Evolutionary conservation across 106 monocot genomes (phyloP), one percentile per base, ranked within the genome.

Genomic region (Platanthera guangdongensis): DNA sequence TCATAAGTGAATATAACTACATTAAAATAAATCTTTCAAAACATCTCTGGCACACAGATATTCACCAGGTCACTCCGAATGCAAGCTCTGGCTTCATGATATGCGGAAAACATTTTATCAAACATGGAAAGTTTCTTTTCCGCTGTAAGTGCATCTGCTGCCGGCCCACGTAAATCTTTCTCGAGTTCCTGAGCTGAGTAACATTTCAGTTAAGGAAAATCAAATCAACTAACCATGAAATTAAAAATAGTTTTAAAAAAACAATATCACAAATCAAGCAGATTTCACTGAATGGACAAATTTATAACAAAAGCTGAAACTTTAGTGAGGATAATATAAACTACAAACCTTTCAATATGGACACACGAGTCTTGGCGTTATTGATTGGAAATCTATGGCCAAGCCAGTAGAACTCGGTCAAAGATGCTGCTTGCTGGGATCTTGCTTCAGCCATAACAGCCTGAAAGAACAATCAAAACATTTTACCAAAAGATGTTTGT

Each of bases 91-190:
- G 99, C 99, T 78, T 99, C 99, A 79, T 94, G 99, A 71, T 99
- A 99, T 19, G 99, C 94, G 59, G 99, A 80, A 84, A 99, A 99
- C 81, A 94, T 88, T 87, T 94, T 99, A 74, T 99, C 99, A 87
- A 87, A 99, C 71, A 94, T 83, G 19, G 80, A 78, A 74, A 94
- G 88, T 76, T 85, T 90, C 87, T 94, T 99, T 71, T 99, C 99
- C 30, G 87, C 80, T 68, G 94, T 74, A 84, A 94, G 80, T 47
- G 88, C 78, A 62, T 92, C 92, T 59, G 81, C 54, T 55, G 80
- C 67, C 64, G 94, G 80, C 77, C 84, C 83, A 64, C 88, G 81
- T 59, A 99, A 72, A 80, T 90, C 92, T 83, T 94, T 94, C 88
- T 99, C 99, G 77, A 99, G 85, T 85, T 99, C 94, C 84, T 90